Conservation (phyloP, 495 filamentous ascomycete species). For the Cairneyella variabilis region DNA sequence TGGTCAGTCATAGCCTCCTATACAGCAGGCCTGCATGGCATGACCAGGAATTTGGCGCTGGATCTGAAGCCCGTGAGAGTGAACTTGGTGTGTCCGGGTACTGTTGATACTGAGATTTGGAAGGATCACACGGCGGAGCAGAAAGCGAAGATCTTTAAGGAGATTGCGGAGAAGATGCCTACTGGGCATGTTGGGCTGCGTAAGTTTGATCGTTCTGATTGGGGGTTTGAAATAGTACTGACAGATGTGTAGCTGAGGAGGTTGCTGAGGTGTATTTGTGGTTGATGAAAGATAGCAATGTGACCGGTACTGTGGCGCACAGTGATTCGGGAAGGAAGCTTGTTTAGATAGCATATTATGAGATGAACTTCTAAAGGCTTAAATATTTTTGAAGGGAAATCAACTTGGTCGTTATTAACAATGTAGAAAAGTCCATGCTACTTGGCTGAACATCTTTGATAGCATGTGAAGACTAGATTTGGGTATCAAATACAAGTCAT, state of each 20-base stretch:
- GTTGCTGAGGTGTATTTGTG: slow-evolving; percentile 63
- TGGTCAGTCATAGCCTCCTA: slow-evolving; percentile 43
- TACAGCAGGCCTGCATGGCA: slow-evolving; percentile 34
- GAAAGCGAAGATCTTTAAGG: slow-evolving; percentile 29
- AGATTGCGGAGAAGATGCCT: slow-evolving; percentile 27
- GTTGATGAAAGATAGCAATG: slow-evolving; percentile 56
- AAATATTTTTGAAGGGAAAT: no score
- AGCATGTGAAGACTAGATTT: no score
- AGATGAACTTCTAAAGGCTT: no score
- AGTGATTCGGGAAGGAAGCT: slow-evolving; percentile 16
- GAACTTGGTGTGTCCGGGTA: slow-evolving; percentile 54
- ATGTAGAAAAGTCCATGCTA: no score
- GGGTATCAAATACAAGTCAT: no score
- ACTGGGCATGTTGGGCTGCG: slow-evolving; percentile 41
- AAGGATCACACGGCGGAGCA: slow-evolving; percentile 24
- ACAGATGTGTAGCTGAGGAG: slow-evolving; percentile 41
- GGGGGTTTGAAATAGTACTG: not conserved
- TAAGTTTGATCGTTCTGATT: slow-evolving; percentile 3
- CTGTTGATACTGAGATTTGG: slow-evolving; percentile 50
- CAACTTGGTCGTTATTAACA: no score
- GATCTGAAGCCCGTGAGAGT: slow-evolving; percentile 57
- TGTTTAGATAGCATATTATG: no score
- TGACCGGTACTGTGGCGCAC: slow-evolving; percentile 36
- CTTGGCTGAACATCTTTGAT: no score
- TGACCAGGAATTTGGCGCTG: slow-evolving; percentile 50